These are phyloP conservation scores for Mycena olivaceomarginata DNA, from an alignment of 768 basidiomycete species.

Conservation along the genomic window DNA sequence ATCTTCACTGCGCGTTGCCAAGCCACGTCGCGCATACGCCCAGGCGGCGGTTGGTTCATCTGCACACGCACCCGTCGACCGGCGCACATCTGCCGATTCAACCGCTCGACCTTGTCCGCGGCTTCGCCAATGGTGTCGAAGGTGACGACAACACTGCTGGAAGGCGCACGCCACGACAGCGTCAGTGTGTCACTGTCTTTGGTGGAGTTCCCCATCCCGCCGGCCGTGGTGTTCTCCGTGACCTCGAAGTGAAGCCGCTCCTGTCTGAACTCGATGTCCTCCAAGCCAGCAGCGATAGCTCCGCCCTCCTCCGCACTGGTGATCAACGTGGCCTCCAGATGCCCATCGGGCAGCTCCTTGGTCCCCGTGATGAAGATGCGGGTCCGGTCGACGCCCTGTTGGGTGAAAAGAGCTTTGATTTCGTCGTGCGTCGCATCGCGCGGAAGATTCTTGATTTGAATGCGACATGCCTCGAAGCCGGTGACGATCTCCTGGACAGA, in stretches of 20 bases:
- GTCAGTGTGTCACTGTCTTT: slow-evolving; percentile 63
- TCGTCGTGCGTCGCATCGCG: slow-evolving; percentile 60
- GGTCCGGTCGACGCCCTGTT: slow-evolving; percentile 62
- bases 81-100: slow-evolving; percentile 59
- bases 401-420: slow-evolving; percentile 63
- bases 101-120: slow-evolving; percentile 53
- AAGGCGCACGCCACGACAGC: slow-evolving; percentile 72
- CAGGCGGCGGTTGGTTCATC: slow-evolving; percentile 63
- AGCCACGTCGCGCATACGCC: slow-evolving; percentile 50
- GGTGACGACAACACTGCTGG: slow-evolving; percentile 64
- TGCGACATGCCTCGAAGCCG: slow-evolving; percentile 71
- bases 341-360: slow-evolving; percentile 50
- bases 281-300: slow-evolving; percentile 63
- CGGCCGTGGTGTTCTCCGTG: slow-evolving; percentile 58
- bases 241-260: slow-evolving; percentile 65
- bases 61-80: slow-evolving; percentile 69
- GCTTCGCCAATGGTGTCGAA: slow-evolving; percentile 60
- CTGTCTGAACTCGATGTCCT: slow-evolving; percentile 69
- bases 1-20: slow-evolving; percentile 63
- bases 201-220: slow-evolving; percentile 63
- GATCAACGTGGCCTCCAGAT: slow-evolving; percentile 64
- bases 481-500: slow-evolving; percentile 65
- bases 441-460: slow-evolving; percentile 69
- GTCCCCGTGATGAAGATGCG: slow-evolving; percentile 58
- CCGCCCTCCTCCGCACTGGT: slow-evolving; percentile 63